Conservation (phyloP, 2,329 filamentous ascomycete species). For the Chaetoscypha palmicola region DNA sequence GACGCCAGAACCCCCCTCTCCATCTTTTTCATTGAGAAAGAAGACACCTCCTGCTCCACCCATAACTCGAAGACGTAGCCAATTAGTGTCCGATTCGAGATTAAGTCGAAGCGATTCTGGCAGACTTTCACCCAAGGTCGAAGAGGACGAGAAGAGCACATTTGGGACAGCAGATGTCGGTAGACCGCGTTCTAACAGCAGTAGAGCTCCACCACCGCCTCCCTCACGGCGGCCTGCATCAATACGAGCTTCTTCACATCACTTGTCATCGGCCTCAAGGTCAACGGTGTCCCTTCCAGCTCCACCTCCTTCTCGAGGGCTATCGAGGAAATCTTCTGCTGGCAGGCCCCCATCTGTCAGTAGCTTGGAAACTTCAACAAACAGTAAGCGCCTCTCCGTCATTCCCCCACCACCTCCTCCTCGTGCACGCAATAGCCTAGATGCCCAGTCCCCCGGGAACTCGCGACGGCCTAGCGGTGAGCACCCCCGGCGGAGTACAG, state of each 20-base stretch:
- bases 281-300: slow-evolving; percentile 33
- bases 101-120: slow-evolving; percentile 18
- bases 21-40: slow-evolving; percentile 27
- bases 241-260: slow-evolving; percentile 19
- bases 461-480: slow-evolving; percentile 24
- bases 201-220: slow-evolving; percentile 29
- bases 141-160: slow-evolving; percentile 22
- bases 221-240: slow-evolving; percentile 27
- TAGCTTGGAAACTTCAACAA: slow-evolving; percentile 22
- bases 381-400: slow-evolving; percentile 23
- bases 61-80: slow-evolving; percentile 30
- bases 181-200: slow-evolving; percentile 17
- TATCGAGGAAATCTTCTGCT: slow-evolving; percentile 18
- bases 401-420: slow-evolving; percentile 34
- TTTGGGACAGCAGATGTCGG: slow-evolving; percentile 8
- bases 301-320: slow-evolving; percentile 33
- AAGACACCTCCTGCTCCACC: slow-evolving; percentile 36
- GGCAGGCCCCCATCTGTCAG: slow-evolving; percentile 22
- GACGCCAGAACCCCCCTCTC: slow-evolving; percentile 38
- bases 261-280: slow-evolving; percentile 25
- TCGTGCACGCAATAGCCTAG: slow-evolving; percentile 31
- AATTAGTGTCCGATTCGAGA: slow-evolving; percentile 25
- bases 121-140: slow-evolving; percentile 24
- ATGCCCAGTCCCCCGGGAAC: slow-evolving; percentile 18
- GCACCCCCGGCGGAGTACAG: slow-evolving; percentile 17